Percentiles rank a stretch among this genome's conserved stretches.
These are phyloP conservation scores for Populus davidiana DNA, from an alignment of 345 rosid species.

Conservation along the genomic window DNA sequence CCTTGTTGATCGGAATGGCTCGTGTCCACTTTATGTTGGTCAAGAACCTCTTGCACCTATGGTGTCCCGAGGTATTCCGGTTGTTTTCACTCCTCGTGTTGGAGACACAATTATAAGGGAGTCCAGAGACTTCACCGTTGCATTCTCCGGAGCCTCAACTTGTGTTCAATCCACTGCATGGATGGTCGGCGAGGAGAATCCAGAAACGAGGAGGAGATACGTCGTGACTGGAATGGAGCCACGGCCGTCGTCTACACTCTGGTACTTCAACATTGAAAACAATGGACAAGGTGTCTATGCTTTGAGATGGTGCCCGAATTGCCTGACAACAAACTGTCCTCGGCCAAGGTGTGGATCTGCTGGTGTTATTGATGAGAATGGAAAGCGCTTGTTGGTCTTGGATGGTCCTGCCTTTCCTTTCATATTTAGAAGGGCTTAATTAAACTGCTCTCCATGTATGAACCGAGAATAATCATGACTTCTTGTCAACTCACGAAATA, in stretches of 20 bases:
- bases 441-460: no score
- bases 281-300: slow-evolving; percentile 1
- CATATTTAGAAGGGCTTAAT: slow-evolving; percentile 10
- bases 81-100: background rate
- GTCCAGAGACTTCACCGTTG: background rate
- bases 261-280: slow-evolving; percentile 12
- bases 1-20: background rate
- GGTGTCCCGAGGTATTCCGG: background rate
- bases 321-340: background rate
- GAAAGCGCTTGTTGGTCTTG: slow-evolving; percentile 2
- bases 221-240: slow-evolving; percentile 7
- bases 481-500: no score
- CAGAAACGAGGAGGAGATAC: slow-evolving; percentile 11
- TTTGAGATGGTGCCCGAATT: slow-evolving; percentile 8
- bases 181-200: slow-evolving; percentile 12
- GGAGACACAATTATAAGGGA: slow-evolving; percentile 2
- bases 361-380: slow-evolving; percentile 2
- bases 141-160: background rate
- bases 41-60: slow-evolving; percentile 5
- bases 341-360: slow-evolving; percentile 14
- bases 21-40: slow-evolving; percentile 9
- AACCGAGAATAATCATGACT: no score
- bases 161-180: slow-evolving; percentile 12
- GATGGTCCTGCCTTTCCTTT: slow-evolving; percentile 21
- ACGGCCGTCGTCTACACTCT: background rate